Percentiles rank a stretch among this genome's conserved stretches.
These are phyloP conservation scores for Micromonas pusilla DNA, from an alignment of 139 green algal genomes.

Conservation along the genomic window DNA sequence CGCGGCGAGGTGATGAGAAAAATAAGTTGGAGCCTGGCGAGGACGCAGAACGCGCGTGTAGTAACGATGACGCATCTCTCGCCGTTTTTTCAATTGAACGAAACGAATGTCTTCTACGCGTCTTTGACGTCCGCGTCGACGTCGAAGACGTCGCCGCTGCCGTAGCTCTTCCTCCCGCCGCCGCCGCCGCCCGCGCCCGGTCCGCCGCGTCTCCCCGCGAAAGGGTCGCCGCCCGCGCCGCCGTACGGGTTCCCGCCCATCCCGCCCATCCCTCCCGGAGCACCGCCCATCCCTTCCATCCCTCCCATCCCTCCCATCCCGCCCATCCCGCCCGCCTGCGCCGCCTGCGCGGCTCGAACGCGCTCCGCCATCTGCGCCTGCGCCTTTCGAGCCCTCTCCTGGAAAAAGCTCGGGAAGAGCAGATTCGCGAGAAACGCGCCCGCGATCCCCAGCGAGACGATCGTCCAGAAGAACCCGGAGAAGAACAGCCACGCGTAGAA, in stretches of 20 bases:
- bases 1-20: neutral
- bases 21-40: too few relatives aligned
- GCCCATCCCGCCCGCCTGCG: neutral
- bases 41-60: too few relatives aligned
- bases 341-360: neutral
- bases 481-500: conserved; percentile 13
- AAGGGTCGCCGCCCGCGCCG: too few relatives aligned
- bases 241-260: conserved; percentile 37
- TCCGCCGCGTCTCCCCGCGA: too few relatives aligned
- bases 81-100: too few relatives aligned
- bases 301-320: conserved; percentile 43
- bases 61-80: too few relatives aligned
- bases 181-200: too few relatives aligned
- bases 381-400: conserved; percentile 12
- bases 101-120: neutral
- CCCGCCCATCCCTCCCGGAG: conserved; percentile 60
- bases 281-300: conserved; percentile 60
- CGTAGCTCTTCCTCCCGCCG: neutral
- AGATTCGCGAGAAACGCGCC: neutral
- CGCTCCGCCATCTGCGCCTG: neutral
- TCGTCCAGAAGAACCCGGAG: neutral
- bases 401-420: neutral
- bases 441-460: neutral
- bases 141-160: neutral
- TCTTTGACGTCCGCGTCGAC: neutral